These are phyloP conservation scores for Ettlia oleoabundans DNA, from an alignment of 139 green algal genomes.

Conservation along the genomic window DNA sequence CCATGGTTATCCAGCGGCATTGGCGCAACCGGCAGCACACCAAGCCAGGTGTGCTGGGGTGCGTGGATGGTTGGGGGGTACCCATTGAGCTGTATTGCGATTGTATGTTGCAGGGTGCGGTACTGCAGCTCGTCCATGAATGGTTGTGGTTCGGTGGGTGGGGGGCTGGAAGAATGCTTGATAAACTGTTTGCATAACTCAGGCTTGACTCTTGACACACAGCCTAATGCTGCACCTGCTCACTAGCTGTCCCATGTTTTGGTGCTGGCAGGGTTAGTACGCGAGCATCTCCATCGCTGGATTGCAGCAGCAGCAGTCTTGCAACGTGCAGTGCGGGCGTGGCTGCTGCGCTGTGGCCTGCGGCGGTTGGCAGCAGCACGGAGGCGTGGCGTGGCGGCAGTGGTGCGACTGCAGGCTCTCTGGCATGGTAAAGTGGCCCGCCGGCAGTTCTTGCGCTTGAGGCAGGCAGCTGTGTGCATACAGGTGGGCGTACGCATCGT, in stretches of 20 bases:
- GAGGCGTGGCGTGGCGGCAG: neutral
- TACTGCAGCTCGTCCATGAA: too few species aligned
- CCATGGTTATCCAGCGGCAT: constrained; percentile 66
- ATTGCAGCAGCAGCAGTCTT: constrained; percentile 57
- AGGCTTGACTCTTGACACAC: too few species aligned
- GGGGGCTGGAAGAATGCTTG: too few species aligned
- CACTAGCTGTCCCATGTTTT: neutral
- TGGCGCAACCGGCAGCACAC: constrained; percentile 47
- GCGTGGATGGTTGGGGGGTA: too few species aligned
- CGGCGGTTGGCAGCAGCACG: neutral
- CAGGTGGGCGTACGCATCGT: constrained; percentile 16
- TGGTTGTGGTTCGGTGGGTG: too few species aligned
- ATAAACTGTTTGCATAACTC: too few species aligned
- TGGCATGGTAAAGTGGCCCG: constrained; percentile 45
- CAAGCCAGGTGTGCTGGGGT: constrained; percentile 28
- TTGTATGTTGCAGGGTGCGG: too few species aligned
- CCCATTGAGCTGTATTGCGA: too few species aligned
- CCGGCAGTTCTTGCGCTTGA: constrained; percentile 11
- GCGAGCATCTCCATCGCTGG: constrained; percentile 55
- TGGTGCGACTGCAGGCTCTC: constrained; percentile 50
- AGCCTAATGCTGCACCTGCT: neutral
- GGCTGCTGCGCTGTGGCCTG: constrained; percentile 44
- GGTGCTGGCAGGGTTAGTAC: constrained; percentile 40
- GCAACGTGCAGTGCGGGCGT: constrained; percentile 47
- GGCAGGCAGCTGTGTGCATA: constrained; percentile 15